Conservation (phyloP, 202 grass and related monocot genomes). For the Musa balbisiana region DNA sequence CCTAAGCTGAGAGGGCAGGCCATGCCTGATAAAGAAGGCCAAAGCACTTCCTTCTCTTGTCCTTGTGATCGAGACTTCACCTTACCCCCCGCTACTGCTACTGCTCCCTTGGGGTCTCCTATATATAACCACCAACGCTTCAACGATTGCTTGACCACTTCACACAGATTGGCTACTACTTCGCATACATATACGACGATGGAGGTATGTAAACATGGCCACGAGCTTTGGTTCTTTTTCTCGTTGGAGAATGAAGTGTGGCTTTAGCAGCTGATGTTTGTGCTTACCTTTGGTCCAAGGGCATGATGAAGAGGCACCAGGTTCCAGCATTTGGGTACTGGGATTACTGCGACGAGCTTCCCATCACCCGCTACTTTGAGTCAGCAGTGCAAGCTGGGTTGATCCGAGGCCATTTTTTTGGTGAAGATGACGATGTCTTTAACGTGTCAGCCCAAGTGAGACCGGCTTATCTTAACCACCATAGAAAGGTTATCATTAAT, state of each 20-base stretch:
- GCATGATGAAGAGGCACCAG: neutral
- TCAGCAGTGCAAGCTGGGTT: neutral
- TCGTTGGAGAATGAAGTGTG: no score
- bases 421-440: neutral
- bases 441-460: neutral
- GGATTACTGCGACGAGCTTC: conserved; percentile 10
- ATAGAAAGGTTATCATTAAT: neutral
- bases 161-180: neutral
- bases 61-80: conserved; percentile 5
- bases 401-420: neutral
- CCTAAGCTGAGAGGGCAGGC: neutral
- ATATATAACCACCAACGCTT: neutral
- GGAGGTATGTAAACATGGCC: neutral
- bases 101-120: neutral
- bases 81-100: neutral
- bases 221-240: neutral
- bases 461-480: neutral
- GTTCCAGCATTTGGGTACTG: conserved; percentile 7
- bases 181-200: neutral
- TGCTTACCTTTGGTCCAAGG: neutral
- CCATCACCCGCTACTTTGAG: conserved; percentile 8
- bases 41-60: conserved; percentile 8
- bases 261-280: no score
- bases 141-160: neutral
- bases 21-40: conserved; percentile 11